Evolutionary conservation across 805 yeast species (phyloP).

Genomic region (Candida insectorum): DNA sequence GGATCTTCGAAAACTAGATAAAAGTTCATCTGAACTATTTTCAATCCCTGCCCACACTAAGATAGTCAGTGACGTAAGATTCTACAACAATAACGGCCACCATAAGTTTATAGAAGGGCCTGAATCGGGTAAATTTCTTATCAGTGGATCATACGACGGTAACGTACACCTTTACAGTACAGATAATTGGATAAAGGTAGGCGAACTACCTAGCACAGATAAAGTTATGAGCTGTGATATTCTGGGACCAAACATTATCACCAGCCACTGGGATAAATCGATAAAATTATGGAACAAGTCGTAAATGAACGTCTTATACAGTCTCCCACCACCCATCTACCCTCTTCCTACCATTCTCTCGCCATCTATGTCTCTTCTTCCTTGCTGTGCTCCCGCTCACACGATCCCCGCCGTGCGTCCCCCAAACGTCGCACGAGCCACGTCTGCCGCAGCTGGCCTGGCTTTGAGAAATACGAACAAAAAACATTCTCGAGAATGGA

Average conservation of each 20-base stretch:
- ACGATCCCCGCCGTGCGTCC: too few species aligned
- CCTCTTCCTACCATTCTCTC: background rate
- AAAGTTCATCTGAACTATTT: constrained; percentile 27
- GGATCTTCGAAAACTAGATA: constrained; percentile 62
- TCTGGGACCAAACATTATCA: constrained; percentile 43
- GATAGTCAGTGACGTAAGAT: constrained; percentile 63
- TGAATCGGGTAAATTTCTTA: constrained; percentile 45
- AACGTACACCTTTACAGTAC: constrained; percentile 55
- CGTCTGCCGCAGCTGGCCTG: too few species aligned
- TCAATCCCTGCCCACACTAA: constrained; percentile 74
- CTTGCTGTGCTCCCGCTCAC: too few species aligned
- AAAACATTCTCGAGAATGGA: constrained; percentile 48
- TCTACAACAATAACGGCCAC: constrained; percentile 40
- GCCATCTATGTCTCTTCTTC: too few species aligned
- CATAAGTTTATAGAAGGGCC: constrained; percentile 6
- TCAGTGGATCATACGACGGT: constrained; percentile 72
- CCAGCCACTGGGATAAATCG: constrained; percentile 84
- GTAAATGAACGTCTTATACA: too few species aligned
- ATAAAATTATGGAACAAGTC: constrained; percentile 57
- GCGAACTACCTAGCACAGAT: constrained; percentile 56
- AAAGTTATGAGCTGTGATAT: constrained; percentile 72
- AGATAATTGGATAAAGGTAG: constrained; percentile 64
- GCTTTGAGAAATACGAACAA: too few species aligned
- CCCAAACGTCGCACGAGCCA: too few species aligned
- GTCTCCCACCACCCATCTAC: too few species aligned